These are phyloP conservation scores for Scutellaria baicalensis DNA, from an alignment of 257 asterid genomes.

Conservation along the genomic window DNA sequence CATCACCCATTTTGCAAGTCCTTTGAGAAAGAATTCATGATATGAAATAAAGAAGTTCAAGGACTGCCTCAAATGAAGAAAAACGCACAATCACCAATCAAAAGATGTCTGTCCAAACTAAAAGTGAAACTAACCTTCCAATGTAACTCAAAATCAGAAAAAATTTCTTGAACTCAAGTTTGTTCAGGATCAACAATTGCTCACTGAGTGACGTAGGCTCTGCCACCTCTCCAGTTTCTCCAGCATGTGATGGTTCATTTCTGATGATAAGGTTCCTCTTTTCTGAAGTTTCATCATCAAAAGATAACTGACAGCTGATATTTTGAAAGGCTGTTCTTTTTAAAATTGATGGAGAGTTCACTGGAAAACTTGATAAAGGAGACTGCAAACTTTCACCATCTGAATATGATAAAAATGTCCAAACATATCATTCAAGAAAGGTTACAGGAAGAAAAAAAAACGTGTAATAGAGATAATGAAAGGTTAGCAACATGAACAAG, in stretches of 20 bases:
- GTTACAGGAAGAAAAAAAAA: neutral
- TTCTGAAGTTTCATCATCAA: slow-evolving; percentile 23
- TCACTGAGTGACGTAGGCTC: slow-evolving; percentile 13
- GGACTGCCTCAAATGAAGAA: neutral
- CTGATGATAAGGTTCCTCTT: slow-evolving; percentile 2
- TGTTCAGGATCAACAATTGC: slow-evolving; percentile 33
- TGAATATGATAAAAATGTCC: slow-evolving; percentile 14
- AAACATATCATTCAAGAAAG: neutral
- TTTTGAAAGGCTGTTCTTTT: slow-evolving; percentile 2
- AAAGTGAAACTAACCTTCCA: slow-evolving; percentile 43
- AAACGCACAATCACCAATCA: neutral
- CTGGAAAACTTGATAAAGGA: neutral
- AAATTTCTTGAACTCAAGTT: slow-evolving; percentile 50
- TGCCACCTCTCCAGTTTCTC: slow-evolving; percentile 2
- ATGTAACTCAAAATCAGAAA: slow-evolving; percentile 61
- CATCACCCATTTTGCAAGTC: too few species aligned
- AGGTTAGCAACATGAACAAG: neutral
- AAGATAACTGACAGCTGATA: slow-evolving; percentile 18
- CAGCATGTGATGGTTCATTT: neutral
- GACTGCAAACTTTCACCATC: slow-evolving; percentile 24
- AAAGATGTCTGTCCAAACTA: neutral
- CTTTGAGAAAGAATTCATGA: neutral
- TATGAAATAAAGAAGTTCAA: neutral
- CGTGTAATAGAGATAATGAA: neutral
- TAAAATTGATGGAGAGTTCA: slow-evolving; percentile 8